A percentile compares a stretch with the other conserved stretches of the same genome.
These are phyloP conservation scores for Xanthoconium stramineum DNA, from an alignment of 768 basidiomycete genomes.

Conservation along the genomic window DNA sequence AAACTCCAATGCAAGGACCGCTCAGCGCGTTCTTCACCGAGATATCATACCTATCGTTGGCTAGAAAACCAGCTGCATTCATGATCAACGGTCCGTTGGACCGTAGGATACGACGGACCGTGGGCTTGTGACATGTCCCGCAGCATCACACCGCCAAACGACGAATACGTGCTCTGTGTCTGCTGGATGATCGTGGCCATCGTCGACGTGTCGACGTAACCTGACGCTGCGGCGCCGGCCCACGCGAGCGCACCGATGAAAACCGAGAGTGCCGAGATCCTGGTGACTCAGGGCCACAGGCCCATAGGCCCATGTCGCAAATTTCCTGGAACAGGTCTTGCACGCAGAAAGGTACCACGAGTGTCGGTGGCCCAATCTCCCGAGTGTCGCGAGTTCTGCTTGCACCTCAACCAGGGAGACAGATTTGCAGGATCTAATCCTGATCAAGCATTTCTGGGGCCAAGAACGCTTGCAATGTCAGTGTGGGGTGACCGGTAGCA, in stretches of 20 bases:
- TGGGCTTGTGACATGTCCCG: slow-evolving; percentile 49
- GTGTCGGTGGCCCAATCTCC: too few species aligned
- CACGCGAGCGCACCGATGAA: slow-evolving; percentile 50
- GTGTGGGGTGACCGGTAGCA: too few species aligned
- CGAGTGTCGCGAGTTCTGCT: too few species aligned
- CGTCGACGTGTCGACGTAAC: slow-evolving; percentile 38
- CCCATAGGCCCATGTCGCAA: too few species aligned
- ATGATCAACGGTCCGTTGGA: not conserved
- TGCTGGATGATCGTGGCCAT: slow-evolving; percentile 34
- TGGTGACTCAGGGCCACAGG: too few species aligned
- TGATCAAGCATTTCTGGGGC: too few species aligned
- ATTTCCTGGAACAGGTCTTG: too few species aligned
- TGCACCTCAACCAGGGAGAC: too few species aligned
- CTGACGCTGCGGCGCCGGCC: slow-evolving; percentile 40
- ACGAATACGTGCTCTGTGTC: slow-evolving; percentile 36
- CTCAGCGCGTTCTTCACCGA: slow-evolving; percentile 55
- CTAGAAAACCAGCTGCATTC: slow-evolving; percentile 24
- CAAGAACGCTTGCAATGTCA: too few species aligned
- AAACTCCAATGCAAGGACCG: slow-evolving; percentile 39
- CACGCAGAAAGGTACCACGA: too few species aligned
- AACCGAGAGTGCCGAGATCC: too few species aligned
- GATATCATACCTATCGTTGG: slow-evolving; percentile 57
- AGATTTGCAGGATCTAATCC: too few species aligned
- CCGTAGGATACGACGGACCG: slow-evolving; percentile 23
- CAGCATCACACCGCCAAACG: slow-evolving; percentile 44